Base-by-base conservation (phyloP, 148 eudicot species). In the Chenopodium album region DNA sequence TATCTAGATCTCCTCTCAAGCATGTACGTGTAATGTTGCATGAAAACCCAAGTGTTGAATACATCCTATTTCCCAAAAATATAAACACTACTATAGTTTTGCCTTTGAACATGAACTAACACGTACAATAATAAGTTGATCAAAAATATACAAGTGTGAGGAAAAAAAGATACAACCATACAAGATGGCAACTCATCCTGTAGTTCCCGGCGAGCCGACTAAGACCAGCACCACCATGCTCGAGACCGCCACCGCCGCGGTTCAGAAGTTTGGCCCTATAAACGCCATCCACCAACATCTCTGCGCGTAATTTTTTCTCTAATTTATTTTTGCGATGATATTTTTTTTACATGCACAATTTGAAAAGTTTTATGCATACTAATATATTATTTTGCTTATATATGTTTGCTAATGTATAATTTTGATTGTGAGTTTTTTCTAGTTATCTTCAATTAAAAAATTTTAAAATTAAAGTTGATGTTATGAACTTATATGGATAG, bases 201-300 rank as follows among this genome's bases (percentile, higher is more conserved):
- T 80, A 14, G 84, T 92, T 17, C 97, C 94, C 64, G 98, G 98
- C 0, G 91, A 92, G 81, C 85, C 90, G 0, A 94, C 89, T 4
- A 82, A 84, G 77, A 88, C 88, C 23, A 82, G 86, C 76, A 89
- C 93, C 26, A 75, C 93, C 69, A 48, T 92, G 82, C 86, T 90
- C 4, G 94, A 94, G 84, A 88, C 90, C 28, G 93, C 93, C 78
- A 85, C 94, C 11, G 86, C 94, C 34, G 82, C 92, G 47, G 84
- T 94, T 54, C 98, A 94, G 84, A 84, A 85, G 16, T 94, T 94
- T 20, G 93, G 87, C 41, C 98, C 98, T 12, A 8, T 93, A 71
- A 94, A 92, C 89, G 86, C 88, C 23, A 92, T 94, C 86, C 97
- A 94, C 81, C 97, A 94, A 78, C 98, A 94, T 79, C 94, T 92